Conservation (phyloP, 345 rosid species). For the Raphanus raphanistrum region DNA sequence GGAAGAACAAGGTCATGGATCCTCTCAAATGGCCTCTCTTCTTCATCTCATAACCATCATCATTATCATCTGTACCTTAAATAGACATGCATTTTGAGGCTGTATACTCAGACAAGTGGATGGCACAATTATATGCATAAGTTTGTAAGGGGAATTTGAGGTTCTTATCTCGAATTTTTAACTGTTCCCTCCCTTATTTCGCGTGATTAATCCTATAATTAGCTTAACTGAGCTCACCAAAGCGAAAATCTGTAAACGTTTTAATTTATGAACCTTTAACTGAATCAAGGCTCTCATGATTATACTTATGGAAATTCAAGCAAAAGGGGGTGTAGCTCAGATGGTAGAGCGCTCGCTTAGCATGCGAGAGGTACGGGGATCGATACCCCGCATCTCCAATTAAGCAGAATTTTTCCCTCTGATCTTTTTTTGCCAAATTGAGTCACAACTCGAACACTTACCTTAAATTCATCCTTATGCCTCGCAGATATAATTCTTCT, state of each 20-base stretch:
- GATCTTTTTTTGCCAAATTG: not conserved
- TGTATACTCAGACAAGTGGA: not conserved
- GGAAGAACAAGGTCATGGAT: not conserved
- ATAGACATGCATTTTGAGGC: not conserved
- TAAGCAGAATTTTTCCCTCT: too few relatives aligned
- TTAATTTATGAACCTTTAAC: too few relatives aligned
- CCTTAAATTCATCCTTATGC: slow-evolving; percentile 85
- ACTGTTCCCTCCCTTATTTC: too few relatives aligned
- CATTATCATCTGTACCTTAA: too few relatives aligned
- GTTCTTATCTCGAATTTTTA: too few relatives aligned
- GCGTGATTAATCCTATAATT: too few relatives aligned
- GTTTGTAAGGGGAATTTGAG: too few relatives aligned
- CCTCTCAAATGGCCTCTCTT: not conserved
- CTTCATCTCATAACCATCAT: not conserved
- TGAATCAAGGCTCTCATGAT: too few relatives aligned
- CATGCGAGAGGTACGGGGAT: slow-evolving; percentile 91
- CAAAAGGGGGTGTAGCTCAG: slow-evolving; percentile 49
- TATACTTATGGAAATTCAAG: not conserved
- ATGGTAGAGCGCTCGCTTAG: slow-evolving; percentile 95
- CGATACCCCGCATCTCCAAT: slow-evolving; percentile 55
- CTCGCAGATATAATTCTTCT: slow-evolving; percentile 57
- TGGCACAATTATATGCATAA: not conserved
- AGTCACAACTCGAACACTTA: slow-evolving; percentile 30
- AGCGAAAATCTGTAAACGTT: too few relatives aligned
- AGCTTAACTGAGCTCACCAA: too few relatives aligned